Evolutionary conservation across 768 basidiomycete species (phyloP).

Genomic region (Trametes coccinea): DNA sequence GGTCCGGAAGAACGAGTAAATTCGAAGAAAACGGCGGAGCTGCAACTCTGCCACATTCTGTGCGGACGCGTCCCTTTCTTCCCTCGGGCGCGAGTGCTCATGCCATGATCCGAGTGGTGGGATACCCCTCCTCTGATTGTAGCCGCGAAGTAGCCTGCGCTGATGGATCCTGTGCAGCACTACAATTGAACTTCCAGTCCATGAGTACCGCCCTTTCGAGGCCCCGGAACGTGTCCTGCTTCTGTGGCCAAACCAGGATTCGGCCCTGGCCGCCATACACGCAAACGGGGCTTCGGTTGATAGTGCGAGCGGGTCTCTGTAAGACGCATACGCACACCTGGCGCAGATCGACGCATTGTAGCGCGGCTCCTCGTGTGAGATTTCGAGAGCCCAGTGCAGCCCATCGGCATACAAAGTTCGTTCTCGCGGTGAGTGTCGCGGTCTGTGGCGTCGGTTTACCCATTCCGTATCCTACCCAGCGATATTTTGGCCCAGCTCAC

Average conservation of each 20-base stretch:
- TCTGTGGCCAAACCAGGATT: constrained; percentile 3
- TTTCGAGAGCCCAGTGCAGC: not conserved
- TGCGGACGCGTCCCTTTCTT: not conserved
- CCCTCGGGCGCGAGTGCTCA: not conserved
- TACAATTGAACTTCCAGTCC: constrained; percentile 14
- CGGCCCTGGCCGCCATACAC: not conserved
- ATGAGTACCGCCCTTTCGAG: constrained; percentile 14
- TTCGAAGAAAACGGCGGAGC: not conserved
- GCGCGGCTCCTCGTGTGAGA: not conserved
- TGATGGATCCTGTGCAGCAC: constrained; percentile 19
- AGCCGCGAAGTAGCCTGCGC: constrained; percentile 5
- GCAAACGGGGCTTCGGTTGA: not conserved
- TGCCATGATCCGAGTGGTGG: constrained; percentile 13
- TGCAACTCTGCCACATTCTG: not conserved
- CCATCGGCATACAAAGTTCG: constrained; percentile 1
- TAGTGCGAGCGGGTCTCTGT: not conserved
- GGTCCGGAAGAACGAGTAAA: no score
- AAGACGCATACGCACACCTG: not conserved
- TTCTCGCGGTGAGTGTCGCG: not conserved
- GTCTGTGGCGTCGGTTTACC: not conserved
- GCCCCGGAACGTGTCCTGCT: constrained; percentile 6
- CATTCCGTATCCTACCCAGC: not conserved
- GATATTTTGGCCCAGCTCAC: not conserved
- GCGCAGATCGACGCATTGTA: not conserved
- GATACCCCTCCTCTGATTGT: not conserved